Evolutionary conservation across 2,329 filamentous ascomycete species (phyloP).

Genomic region (Colletotrichum eremochloae): DNA sequence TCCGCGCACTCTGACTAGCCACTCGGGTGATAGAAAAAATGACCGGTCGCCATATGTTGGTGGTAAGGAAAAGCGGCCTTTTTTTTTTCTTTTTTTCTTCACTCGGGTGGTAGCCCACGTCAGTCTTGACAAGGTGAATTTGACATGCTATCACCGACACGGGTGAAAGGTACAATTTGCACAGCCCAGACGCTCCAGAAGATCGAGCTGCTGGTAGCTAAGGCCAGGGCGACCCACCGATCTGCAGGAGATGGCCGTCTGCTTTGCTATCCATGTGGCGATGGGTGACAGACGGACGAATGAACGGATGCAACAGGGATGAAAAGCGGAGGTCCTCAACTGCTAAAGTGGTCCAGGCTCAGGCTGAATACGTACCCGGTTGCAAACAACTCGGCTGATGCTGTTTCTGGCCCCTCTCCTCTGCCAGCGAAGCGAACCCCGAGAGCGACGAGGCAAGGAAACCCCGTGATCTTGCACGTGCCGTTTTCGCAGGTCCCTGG

Average conservation of each 20-base stretch:
- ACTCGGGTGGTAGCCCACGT: constrained; percentile 7
- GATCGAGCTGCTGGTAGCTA: constrained; percentile 25
- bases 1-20: not conserved
- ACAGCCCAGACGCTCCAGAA: constrained; percentile 21
- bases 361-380: not conserved
- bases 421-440: constrained; percentile 24
- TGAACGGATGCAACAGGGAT: not conserved
- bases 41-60: too few relatives aligned
- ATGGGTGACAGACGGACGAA: constrained; percentile 21
- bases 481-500: constrained; percentile 19
- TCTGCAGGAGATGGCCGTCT: constrained; percentile 35
- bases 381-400: constrained; percentile 1
- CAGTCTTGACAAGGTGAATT: constrained; percentile 12
- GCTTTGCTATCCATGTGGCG: constrained; percentile 36
- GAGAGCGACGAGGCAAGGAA: constrained; percentile 23
- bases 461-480: constrained; percentile 40
- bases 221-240: constrained; percentile 38
- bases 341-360: constrained; percentile 24
- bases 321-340: constrained; percentile 16
- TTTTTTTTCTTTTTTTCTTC: too few relatives aligned
- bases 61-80: too few relatives aligned
- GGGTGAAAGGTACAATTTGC: constrained; percentile 6
- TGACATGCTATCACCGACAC: constrained; percentile 6
- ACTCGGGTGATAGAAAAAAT: too few relatives aligned
- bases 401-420: not conserved